Evolutionary conservation across 2,329 filamentous ascomycete genomes (phyloP), one percentile per base, ranked within the genome.

Genomic region (Biscogniauxia sp.): DNA sequence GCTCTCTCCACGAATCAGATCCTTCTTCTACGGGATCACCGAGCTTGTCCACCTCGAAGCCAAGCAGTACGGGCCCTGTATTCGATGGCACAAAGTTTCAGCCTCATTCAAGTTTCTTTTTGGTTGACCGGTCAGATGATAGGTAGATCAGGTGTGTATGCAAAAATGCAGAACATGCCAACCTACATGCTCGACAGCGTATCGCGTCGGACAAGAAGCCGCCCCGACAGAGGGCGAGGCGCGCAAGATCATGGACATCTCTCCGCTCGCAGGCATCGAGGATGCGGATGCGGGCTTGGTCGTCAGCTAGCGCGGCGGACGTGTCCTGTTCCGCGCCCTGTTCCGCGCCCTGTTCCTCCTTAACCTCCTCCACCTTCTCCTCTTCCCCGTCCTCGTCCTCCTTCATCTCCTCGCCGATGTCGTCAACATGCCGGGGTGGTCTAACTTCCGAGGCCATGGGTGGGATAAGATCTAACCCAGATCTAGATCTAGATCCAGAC

Each of bases 161-260:
- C 11, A 41, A 49, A 41, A 7, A 50, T 57, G 58, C 32, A 28
- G 54, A 26, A 32, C 58, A 37, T 56, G 32, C 55, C 66, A 37
- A 85, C 91, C 77, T 84, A 96, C 94, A 97, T 67, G 91, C 92
- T 74, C 80, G 78, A 70, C 85, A 84, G 66, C 93, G 88, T 64
- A 95, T 75, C 26, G 80, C 77, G 72, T 93, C 89, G 20, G 80
- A 82, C 59, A 92, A 71, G 64, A 92, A 82, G 19, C 90, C 90
- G n/a, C 87, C 89, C 57, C 80, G 76, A 1, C 86, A 85, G 56
- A 84, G 82, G 49, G 89, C 88, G 62, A 90, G 78, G 13, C 70
- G 70, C 62, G 83, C 79, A 58, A 93, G 79, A 51, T 77, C 75
- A 41, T 80, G 75, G 41, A 89, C 74, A 71, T 92, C 83, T 56